Evolutionary conservation across 768 basidiomycete genomes (phyloP).

Genomic region (Dacryopinax primogenitus): DNA sequence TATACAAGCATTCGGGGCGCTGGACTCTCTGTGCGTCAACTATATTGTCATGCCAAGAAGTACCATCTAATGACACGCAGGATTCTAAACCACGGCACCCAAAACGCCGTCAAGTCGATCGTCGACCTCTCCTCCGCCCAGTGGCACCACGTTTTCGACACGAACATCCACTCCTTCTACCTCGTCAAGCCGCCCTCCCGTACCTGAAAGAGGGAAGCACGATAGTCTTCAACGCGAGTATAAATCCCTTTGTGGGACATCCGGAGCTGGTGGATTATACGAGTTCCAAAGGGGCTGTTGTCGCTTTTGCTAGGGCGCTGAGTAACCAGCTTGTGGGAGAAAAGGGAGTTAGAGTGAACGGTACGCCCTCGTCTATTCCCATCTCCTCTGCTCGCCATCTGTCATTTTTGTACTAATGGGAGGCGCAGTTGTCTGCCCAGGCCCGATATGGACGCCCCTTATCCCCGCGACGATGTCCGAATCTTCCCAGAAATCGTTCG

Average conservation of each 20-base stretch:
- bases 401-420: slow-evolving; percentile 3
- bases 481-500: slow-evolving; percentile 27
- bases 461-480: slow-evolving; percentile 29
- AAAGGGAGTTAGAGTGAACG: slow-evolving; percentile 38
- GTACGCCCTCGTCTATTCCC: slow-evolving; percentile 18
- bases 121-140: slow-evolving; percentile 30
- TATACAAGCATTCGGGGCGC: slow-evolving; percentile 27
- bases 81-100: slow-evolving; percentile 35
- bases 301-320: slow-evolving; percentile 36
- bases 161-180: slow-evolving; percentile 35
- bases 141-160: slow-evolving; percentile 34
- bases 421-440: slow-evolving; percentile 29
- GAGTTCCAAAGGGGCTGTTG: slow-evolving; percentile 42
- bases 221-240: slow-evolving; percentile 37
- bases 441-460: slow-evolving; percentile 35
- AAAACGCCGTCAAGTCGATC: slow-evolving; percentile 32
- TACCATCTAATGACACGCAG: slow-evolving; percentile 18
- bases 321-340: slow-evolving; percentile 41
- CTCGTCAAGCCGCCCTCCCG: slow-evolving; percentile 36
- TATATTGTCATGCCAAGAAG: background rate
- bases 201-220: slow-evolving; percentile 31
- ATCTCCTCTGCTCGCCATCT: slow-evolving; percentile 13
- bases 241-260: slow-evolving; percentile 36
- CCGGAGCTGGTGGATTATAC: slow-evolving; percentile 43
- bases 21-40: slow-evolving; percentile 32